Base-by-base conservation (phyloP, 2,329 filamentous ascomycete species). In the Penicillium sp. region DNA sequence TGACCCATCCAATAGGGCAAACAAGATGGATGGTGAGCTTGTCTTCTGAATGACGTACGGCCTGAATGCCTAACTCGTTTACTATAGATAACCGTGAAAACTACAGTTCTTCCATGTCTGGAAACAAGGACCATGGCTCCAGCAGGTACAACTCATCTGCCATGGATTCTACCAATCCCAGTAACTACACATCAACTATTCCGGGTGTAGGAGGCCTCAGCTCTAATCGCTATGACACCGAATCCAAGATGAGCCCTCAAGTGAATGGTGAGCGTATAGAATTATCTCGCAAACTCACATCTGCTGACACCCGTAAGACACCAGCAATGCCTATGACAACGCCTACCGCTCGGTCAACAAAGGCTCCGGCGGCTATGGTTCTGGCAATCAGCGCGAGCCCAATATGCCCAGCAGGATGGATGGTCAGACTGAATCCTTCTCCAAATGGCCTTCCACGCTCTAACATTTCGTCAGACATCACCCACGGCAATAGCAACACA, bases 1-100 rank as follows among this genome's bases (percentile, higher is more conserved):
- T 40, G 48, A 50, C 7, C 39, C 44, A 5, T 64, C 64, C 13
- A 67, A 68, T 16, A 31, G 20, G 18, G 27, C 39, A 10, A 35
- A 42, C 13, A 36, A 18, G 20, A 25, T 32, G 32, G 35, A 48
- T 30, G 41, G 51, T 54, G 11, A 19, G 49, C 29, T 37, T 31
- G 10, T 14, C 2, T 23, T 4, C 4, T 9, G 16, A 25, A 13
- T 18, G 19, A 11, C 16, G 29, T 13, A 21, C 26, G 6, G 9
- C 9, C n/a, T 21, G 26, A 19, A 11, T 21, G 8, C 39, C 39
- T 20, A 43, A 10, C 11, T 15, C 6, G n/a, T n/a, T n/a, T n/a
- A n/a, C 30, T 4, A 28, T 30, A 51, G 47, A 46, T 31, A 8
- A 35, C 31, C 27, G 26, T 3, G 29, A 46, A 17, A 31, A 20